Base-by-base conservation (phyloP, 2,329 filamentous ascomycete genomes). In the Zymoseptoria tritici region DNA sequence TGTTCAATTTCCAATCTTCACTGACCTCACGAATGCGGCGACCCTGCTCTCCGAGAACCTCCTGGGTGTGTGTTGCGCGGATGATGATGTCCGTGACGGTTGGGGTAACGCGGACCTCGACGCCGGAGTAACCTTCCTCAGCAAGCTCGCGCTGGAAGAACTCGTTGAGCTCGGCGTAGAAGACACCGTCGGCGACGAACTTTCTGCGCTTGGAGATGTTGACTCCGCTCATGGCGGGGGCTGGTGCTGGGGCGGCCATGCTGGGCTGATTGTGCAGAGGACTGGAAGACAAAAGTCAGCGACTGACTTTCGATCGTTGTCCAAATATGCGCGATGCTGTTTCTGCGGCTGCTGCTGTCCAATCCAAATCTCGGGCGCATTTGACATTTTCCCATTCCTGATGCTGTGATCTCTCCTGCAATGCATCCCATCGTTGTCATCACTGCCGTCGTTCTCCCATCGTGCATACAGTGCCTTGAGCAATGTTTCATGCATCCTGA, bases 21-120 rank as follows among this genome's bases (percentile, higher is more conserved):
- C 67, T 52, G 61, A 72, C 70, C 70, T 99, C 94, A 80, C 94
- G 93, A 81, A 99, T 99, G 84, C 94, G 91, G 84, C 94, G 92
- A 77, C 94, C 94, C 86, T 99, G 94, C 88, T 99, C 94, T 78
- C 94, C 94, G 76, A 99, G 91, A 73, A 99, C 95, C 85, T 99
- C 95, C 85, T 99, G 94, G 78, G 94, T 99, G 88, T 99, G 94
- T 77, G 94, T 99, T 78, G 94, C 94, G 81, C 94, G 94, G 86
- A 99, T 96, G 87, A 99, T 97, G 87, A 97, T 97, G 83, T 97
- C 94, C 85, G 94, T 99, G 78, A 99, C 94, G 80, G 94, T 99
- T 72, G 94, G 94, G 74, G 94, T 99, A 74, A 99, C 94, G 85
- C 95, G 91, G 83, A 99, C 94, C 85, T 99, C 95, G 80, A 99